A percentile compares a stretch with the other conserved stretches of the same genome.
Conservation (phyloP, 768 basidiomycete species). For the Suillus variegatus region DNA sequence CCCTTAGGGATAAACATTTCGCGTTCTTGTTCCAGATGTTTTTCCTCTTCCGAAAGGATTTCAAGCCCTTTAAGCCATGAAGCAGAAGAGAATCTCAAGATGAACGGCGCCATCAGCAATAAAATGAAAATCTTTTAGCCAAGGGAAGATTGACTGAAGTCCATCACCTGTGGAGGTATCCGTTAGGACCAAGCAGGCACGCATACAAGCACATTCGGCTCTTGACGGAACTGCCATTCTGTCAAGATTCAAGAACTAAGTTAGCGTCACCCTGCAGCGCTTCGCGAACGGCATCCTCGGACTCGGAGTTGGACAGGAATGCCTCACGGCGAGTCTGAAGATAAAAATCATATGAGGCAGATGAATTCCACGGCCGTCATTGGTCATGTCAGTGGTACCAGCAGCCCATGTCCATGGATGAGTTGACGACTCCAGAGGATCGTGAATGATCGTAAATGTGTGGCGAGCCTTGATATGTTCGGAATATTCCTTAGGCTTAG, state of each 20-base stretch:
- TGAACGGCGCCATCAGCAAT: not conserved
- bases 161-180: not conserved
- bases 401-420: not conserved
- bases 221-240: not conserved
- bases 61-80: not conserved
- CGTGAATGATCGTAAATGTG: not conserved
- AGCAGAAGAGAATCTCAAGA: not conserved
- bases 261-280: not conserved
- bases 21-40: not conserved
- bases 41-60: not conserved
- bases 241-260: not conserved
- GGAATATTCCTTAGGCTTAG: not conserved
- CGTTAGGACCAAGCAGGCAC: not conserved
- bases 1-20: not conserved
- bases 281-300: slow-evolving; percentile 2
- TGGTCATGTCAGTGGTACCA: not conserved
- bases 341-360: not conserved
- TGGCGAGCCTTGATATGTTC: not conserved
- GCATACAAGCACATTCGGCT: not conserved
- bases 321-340: not conserved
- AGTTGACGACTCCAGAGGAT: not conserved
- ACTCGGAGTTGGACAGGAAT: not conserved
- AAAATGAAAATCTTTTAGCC: not conserved
- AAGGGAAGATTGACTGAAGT: not conserved
- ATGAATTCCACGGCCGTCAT: not conserved